Evolutionary conservation across 148 eudicot genomes (phyloP).

Genomic region (Chenopodium suecicum): DNA sequence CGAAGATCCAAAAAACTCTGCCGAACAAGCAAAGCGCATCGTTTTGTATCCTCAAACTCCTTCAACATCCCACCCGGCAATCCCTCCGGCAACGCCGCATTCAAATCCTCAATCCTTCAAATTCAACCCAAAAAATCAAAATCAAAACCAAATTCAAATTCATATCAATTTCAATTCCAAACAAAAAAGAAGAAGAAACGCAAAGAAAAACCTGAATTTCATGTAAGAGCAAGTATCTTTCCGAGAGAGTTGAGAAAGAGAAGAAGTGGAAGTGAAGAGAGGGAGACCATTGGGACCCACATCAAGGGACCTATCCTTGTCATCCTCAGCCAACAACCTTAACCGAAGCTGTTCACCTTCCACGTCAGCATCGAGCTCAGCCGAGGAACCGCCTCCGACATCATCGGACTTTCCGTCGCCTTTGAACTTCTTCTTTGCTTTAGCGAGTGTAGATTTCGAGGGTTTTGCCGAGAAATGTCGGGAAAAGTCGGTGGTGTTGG

Average conservation of each 20-base stretch:
- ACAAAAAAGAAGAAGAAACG: background rate
- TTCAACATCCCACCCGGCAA: constrained; percentile 75
- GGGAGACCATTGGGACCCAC: constrained; percentile 74
- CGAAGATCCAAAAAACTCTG: constrained; percentile 86
- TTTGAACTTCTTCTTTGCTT: constrained; percentile 39
- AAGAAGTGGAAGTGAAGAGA: constrained; percentile 51
- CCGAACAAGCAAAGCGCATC: constrained; percentile 66
- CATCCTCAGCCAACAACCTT: constrained; percentile 57
- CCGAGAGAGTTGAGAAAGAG: constrained; percentile 51
- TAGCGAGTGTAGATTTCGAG: constrained; percentile 29
- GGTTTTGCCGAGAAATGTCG: constrained; percentile 42
- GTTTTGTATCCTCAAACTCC: constrained; percentile 79
- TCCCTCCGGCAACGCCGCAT: constrained; percentile 75
- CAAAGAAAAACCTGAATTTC: constrained; percentile 49
- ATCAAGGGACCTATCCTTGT: constrained; percentile 64
- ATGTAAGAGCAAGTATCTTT: constrained; percentile 58
- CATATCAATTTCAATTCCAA: background rate
- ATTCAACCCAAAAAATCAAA: background rate
- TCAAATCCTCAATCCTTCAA: constrained; percentile 53
- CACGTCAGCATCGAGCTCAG: constrained; percentile 29
- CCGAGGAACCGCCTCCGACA: constrained; percentile 24
- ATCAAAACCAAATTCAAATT: background rate
- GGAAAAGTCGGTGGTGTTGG: background rate
- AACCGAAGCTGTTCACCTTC: constrained; percentile 41
- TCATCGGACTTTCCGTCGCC: constrained; percentile 30